Percentiles rank a stretch among this genome's conserved stretches.
Conservation (phyloP, 805 yeast species). For the Candida silvicultrix region DNA sequence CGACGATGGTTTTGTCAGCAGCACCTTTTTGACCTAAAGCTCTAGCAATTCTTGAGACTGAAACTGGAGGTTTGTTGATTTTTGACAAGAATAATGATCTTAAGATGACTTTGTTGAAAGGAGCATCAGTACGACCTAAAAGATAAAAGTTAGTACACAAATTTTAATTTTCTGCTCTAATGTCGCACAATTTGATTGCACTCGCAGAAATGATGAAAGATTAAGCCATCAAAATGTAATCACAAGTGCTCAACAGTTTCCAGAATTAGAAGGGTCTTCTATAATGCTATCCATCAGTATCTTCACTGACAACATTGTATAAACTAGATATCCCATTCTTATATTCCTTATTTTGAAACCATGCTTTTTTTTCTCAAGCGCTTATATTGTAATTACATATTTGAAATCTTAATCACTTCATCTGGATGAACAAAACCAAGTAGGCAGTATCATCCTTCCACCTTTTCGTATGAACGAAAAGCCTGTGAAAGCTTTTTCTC, state of each 20-base stretch:
- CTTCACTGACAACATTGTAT: slow-evolving; percentile 14
- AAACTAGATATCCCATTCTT: neutral
- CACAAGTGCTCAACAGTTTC: neutral
- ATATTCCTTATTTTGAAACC: neutral
- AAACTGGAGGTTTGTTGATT: slow-evolving; percentile 99
- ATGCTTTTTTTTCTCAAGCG: too few relatives aligned
- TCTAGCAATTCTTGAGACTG: slow-evolving; percentile 84
- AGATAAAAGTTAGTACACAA: slow-evolving; percentile 29
- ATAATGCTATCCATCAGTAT: slow-evolving; percentile 15
- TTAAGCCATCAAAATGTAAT: too few relatives aligned
- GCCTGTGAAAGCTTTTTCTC: too few relatives aligned
- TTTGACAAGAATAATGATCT: slow-evolving; percentile 93
- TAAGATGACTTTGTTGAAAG: slow-evolving; percentile 97
- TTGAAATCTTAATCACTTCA: neutral
- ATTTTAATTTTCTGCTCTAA: slow-evolving; percentile 42
- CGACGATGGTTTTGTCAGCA: slow-evolving; percentile 88
- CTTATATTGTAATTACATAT: too few relatives aligned
- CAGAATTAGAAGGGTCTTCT: neutral
- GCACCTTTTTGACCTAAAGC: slow-evolving; percentile 81
- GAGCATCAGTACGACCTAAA: slow-evolving; percentile 95
- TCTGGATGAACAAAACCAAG: neutral
- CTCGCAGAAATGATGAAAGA: slow-evolving; percentile 28
- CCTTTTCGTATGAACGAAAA: neutral
- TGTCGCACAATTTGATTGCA: slow-evolving; percentile 30
- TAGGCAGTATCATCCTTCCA: neutral